A percentile compares a stretch with the other conserved stretches of the same genome.
Evolutionary conservation across 768 basidiomycete genomes (phyloP).

Genomic region (Terana coerulea): DNA sequence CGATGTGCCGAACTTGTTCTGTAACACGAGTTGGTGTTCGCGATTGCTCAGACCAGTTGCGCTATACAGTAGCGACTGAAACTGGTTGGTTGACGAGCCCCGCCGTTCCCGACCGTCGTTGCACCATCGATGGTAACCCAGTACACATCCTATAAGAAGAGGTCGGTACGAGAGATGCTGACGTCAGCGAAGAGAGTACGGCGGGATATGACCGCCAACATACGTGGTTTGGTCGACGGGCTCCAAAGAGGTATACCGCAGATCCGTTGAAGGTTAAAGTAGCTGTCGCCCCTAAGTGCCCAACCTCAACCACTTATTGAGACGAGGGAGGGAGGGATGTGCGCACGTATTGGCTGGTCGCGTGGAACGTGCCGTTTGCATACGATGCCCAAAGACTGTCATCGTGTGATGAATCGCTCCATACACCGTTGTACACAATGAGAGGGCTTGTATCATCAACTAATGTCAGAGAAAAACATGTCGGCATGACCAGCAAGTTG

Average conservation of each 20-base stretch:
- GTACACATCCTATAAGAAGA: slow-evolving; percentile 1
- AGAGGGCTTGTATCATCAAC: slow-evolving; percentile 7
- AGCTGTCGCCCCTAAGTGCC: too few relatives aligned
- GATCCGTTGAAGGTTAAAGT: slow-evolving; percentile 7
- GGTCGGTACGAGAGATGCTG: too few relatives aligned
- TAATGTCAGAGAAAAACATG: background rate
- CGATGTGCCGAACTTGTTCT: background rate
- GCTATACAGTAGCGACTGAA: slow-evolving; percentile 3
- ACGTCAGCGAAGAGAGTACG: too few relatives aligned
- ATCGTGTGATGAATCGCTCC: slow-evolving; percentile 2
- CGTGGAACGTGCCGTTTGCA: slow-evolving; percentile 3
- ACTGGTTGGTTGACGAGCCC: background rate
- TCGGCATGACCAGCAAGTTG: background rate
- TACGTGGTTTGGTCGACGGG: slow-evolving; percentile 3
- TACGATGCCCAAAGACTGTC: background rate
- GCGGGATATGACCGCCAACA: background rate
- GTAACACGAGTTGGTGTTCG: slow-evolving; percentile 1
- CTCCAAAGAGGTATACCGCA: slow-evolving; percentile 4
- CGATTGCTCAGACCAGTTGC: background rate
- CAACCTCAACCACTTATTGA: background rate
- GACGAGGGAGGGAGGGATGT: background rate
- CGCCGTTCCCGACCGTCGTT: background rate
- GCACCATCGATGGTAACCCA: background rate
- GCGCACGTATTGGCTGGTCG: slow-evolving; percentile 2
- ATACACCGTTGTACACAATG: slow-evolving; percentile 1